A percentile compares a stretch with the other conserved stretches of the same genome.
These are phyloP conservation scores for Sclerotinia spermophila DNA, from an alignment of 2,329 filamentous ascomycete species.

Conservation along the genomic window DNA sequence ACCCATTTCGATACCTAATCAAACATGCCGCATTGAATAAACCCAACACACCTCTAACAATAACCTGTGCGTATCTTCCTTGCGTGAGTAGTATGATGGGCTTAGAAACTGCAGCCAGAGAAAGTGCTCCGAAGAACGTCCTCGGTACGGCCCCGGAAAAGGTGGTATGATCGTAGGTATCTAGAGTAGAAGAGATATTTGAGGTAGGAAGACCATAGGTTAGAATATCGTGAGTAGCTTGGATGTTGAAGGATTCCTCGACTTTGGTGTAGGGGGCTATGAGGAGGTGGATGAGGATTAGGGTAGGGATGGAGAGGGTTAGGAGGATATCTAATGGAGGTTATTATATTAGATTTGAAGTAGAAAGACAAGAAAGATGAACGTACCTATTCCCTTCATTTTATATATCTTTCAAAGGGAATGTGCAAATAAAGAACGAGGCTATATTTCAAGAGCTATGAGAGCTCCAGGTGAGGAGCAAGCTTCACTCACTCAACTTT, in stretches of 20 bases:
- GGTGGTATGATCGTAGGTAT: constrained; percentile 80
- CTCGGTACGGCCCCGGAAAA: constrained; percentile 91
- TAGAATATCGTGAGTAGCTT: constrained; percentile 87
- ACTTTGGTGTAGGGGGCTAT: constrained; percentile 91
- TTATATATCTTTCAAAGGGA: constrained; percentile 14
- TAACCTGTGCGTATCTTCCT: constrained; percentile 53
- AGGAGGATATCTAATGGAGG: constrained; percentile 45
- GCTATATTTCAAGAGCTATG: neutral
- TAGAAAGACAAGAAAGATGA: neutral
- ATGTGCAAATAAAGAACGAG: neutral
- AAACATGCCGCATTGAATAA: constrained; percentile 69
- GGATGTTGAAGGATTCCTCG: constrained; percentile 97
- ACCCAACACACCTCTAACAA: constrained; percentile 75
- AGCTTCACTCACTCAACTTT: constrained; percentile 3
- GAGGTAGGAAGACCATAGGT: constrained; percentile 69
- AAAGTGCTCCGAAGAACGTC: constrained; percentile 78
- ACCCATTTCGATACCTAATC: constrained; percentile 58
- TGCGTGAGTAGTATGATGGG: constrained; percentile 58
- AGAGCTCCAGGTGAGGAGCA: neutral
- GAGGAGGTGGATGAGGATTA: constrained; percentile 66
- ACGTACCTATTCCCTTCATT: constrained; percentile 33
- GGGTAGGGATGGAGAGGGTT: constrained; percentile 55
- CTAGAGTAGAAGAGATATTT: constrained; percentile 51
- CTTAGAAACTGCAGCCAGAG: constrained; percentile 69
- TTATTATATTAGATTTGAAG: neutral